Evolutionary conservation across 805 yeast genomes (phyloP).

Genomic region (Sungouiozyma ichnusensis): DNA sequence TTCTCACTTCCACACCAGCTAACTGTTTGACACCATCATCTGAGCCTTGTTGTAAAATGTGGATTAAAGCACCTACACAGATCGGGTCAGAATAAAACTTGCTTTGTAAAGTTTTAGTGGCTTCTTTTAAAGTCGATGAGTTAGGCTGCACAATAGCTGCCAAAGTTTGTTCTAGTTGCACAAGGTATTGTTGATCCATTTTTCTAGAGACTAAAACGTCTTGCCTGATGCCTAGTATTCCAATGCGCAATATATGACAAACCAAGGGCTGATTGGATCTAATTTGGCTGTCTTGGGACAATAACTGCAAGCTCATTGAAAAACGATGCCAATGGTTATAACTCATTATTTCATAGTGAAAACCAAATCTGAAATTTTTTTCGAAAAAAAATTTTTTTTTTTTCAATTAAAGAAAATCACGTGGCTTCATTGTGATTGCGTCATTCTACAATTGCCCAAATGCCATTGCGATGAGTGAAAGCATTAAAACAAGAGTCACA

Average conservation of each 20-base stretch:
- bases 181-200: constrained; percentile 64
- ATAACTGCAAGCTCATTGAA: too few species aligned
- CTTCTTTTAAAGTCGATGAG: constrained; percentile 69
- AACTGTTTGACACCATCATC: constrained; percentile 73
- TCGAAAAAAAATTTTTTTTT: not conserved
- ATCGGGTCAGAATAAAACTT: constrained; percentile 63
- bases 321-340: not conserved
- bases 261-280: too few species aligned
- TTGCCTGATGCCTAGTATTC: not conserved
- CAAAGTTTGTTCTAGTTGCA: constrained; percentile 69
- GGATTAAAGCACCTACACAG: constrained; percentile 74
- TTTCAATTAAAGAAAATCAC: not conserved
- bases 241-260: not conserved
- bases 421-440: too few species aligned
- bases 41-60: constrained; percentile 59
- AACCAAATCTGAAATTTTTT: not conserved
- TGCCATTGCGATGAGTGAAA: too few species aligned
- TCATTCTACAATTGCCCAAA: too few species aligned
- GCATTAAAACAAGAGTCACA: too few species aligned
- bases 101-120: constrained; percentile 61
- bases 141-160: constrained; percentile 74
- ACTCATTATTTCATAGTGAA: not conserved
- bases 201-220: constrained; percentile 1
- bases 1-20: constrained; percentile 95
- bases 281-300: too few species aligned